Evolutionary conservation across 73 alveolate genomes (phyloP), one percentile per base, ranked within the genome.

Genomic region (Stentor roeselii): DNA sequence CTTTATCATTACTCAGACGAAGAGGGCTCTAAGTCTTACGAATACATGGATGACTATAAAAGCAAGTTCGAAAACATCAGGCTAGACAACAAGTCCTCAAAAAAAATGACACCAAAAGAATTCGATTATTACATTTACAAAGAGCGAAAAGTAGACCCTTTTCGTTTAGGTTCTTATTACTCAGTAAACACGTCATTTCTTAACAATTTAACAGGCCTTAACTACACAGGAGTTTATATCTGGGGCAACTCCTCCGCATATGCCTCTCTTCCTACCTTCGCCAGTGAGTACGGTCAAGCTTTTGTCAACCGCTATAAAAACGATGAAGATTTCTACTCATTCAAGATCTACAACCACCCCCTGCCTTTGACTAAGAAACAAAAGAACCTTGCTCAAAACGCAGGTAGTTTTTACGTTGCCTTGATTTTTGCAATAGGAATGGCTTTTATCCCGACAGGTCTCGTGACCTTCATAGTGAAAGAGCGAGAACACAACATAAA

Each of bases 401-500:
- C 61, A 0, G 87, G 84, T 75, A 88, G 92, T 59, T 85, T 83
- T 27, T 14, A 58, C 89, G 86, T 40, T 86, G 88, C 91, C 3
- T 58, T 97, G 86, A 90, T 92, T 76, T 87, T 96, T 59, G 89
- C 98, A 6, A 93, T 97, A 32, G 99, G 98, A 35, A 91, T 95
- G 83, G 90, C 99, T 6, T 86, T 97, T 83, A 95, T 97, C 36
- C 99, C 99, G 3, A 94, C 99, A 27, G 86, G 92, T 77, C 90
- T 97, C 32, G 90, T 96, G 2, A 87, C 95, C 60, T 89, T 89
- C 67, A 95, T 97, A n/a, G 95, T 97, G 35, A 89, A 89, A 85
- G 99, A 97, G 86, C 93, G 98, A 90, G 99, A 97, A 86, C 89
- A 86, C 75, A 96, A 93, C 84, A 89, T 97, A 42, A 96, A 96